A percentile compares a stretch with the other conserved stretches of the same genome.
These are phyloP conservation scores for Carallia brachiata DNA, from an alignment of 345 rosid species.

Conservation along the genomic window DNA sequence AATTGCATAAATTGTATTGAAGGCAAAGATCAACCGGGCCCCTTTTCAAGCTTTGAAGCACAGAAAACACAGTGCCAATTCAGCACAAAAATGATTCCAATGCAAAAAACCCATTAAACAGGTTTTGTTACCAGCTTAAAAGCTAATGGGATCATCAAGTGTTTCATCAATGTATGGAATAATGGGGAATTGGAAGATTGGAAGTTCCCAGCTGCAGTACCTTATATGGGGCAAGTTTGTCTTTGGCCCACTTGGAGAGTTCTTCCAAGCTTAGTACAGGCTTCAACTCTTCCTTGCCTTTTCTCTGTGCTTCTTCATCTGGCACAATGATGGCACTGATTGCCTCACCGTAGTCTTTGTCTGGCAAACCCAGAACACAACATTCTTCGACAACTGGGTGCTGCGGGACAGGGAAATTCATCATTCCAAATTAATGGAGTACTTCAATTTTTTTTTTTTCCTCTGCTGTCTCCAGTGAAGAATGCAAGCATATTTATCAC, in stretches of 20 bases:
- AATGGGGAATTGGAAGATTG: not conserved
- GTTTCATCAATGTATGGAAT: not conserved
- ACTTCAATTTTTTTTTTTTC: too few relatives aligned
- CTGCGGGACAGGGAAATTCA: constrained; percentile 39
- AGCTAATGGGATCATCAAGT: not conserved
- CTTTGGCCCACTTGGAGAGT: constrained; percentile 81
- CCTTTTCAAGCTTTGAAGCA: too few relatives aligned
- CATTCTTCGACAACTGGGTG: constrained; percentile 84
- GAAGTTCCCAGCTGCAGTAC: constrained; percentile 28
- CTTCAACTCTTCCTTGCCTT: constrained; percentile 40
- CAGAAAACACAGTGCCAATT: too few relatives aligned
- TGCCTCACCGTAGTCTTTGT: constrained; percentile 85
- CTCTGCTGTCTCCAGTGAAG: too few relatives aligned
- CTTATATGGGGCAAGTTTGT: constrained; percentile 98
- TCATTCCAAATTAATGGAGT: not conserved
- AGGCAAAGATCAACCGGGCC: too few relatives aligned
- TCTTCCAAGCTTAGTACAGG: constrained; percentile 70
- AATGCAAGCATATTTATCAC: too few relatives aligned
- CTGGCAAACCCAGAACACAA: constrained; percentile 86
- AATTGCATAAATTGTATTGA: too few relatives aligned
- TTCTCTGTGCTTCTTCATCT: constrained; percentile 47
- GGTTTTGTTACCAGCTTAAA: not conserved
- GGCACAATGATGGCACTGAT: constrained; percentile 70
- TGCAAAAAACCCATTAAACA: too few relatives aligned
- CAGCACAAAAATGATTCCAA: not conserved